These are phyloP conservation scores for Ascochyta clinopodiicola DNA, from an alignment of 2,329 filamentous ascomycete genomes.

Conservation along the genomic window DNA sequence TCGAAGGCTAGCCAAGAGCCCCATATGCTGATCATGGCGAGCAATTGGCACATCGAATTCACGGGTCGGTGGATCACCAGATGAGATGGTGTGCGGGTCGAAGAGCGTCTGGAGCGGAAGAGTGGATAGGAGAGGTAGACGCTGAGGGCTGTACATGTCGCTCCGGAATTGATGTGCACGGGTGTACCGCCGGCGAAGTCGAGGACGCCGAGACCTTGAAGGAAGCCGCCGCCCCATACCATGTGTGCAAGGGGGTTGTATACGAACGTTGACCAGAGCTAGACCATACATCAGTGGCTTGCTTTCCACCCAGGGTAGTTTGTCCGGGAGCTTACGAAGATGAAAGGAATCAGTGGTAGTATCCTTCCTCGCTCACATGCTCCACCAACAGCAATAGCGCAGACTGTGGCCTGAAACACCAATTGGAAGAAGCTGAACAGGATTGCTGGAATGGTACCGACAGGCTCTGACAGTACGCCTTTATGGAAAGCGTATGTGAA, in stretches of 20 bases:
- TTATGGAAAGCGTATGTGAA: conserved; percentile 56
- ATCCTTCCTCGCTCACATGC: conserved; percentile 57
- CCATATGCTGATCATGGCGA: conserved; percentile 60
- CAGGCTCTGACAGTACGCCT: conserved; percentile 55
- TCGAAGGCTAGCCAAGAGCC: conserved; percentile 61
- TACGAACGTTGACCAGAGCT: conserved; percentile 59
- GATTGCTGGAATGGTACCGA: conserved; percentile 59
- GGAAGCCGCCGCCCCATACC: conserved; percentile 57
- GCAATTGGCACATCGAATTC: conserved; percentile 57
- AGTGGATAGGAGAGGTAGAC: conserved; percentile 60
- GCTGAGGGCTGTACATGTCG: conserved; percentile 54
- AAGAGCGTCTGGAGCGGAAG: conserved; percentile 55
- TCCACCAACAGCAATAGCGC: conserved; percentile 58
- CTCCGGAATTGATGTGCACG: conserved; percentile 47
- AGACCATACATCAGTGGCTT: not conserved
- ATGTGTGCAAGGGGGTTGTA: conserved; percentile 58
- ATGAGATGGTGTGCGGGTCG: conserved; percentile 54
- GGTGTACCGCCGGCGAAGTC: conserved; percentile 57
- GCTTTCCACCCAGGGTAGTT: not conserved
- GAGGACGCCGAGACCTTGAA: conserved; percentile 53
- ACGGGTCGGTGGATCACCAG: conserved; percentile 57
- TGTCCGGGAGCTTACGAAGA: conserved; percentile 43
- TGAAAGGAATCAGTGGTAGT: conserved; percentile 57
- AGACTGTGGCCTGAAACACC: conserved; percentile 59
- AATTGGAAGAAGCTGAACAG: conserved; percentile 61